phyloP scores from a whole-genome alignment of 208 protist species.

The Leishmania major region DNA sequence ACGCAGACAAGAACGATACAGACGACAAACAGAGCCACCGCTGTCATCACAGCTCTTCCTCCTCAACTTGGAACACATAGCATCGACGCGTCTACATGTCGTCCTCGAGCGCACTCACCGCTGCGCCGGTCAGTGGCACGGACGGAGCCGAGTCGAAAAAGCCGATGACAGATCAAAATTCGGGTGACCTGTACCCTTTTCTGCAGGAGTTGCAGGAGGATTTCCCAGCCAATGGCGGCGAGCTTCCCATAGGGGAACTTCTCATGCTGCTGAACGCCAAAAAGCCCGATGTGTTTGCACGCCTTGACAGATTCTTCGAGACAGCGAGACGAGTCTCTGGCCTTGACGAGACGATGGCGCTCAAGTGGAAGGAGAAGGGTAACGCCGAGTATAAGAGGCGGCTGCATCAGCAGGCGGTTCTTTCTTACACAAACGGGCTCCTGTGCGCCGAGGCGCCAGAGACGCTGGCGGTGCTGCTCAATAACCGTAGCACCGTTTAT shows the following conservation, averaged over 20 bases:
- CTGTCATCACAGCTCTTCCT: neutral
- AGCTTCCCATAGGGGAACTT: conserved; percentile 56
- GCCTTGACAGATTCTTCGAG: conserved; percentile 42
- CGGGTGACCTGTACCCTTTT: conserved; percentile 52
- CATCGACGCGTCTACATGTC: neutral
- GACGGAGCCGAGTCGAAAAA: neutral
- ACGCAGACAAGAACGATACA: neutral
- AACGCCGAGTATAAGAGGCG: conserved; percentile 58
- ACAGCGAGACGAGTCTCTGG: conserved; percentile 34
- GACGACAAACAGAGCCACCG: neutral
- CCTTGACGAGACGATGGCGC: conserved; percentile 56
- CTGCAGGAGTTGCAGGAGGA: conserved; percentile 36
- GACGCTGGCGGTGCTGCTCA: conserved; percentile 65
- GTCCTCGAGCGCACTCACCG: neutral
- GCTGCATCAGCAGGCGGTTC: conserved; percentile 44
- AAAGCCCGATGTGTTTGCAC: conserved; percentile 37
- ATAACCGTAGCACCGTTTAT: conserved; percentile 79
- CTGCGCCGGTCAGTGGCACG: neutral
- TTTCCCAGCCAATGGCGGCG: conserved; percentile 38
- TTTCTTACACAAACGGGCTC: conserved; percentile 81
- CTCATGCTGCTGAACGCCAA: conserved; percentile 34
- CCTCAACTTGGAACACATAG: neutral
- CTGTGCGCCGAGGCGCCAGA: conserved; percentile 69
- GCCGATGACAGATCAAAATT: conserved; percentile 41
- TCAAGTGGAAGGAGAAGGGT: conserved; percentile 83